Evolutionary conservation across 2,329 filamentous ascomycete species (phyloP).

Genomic region (Fusarium ramigenum): DNA sequence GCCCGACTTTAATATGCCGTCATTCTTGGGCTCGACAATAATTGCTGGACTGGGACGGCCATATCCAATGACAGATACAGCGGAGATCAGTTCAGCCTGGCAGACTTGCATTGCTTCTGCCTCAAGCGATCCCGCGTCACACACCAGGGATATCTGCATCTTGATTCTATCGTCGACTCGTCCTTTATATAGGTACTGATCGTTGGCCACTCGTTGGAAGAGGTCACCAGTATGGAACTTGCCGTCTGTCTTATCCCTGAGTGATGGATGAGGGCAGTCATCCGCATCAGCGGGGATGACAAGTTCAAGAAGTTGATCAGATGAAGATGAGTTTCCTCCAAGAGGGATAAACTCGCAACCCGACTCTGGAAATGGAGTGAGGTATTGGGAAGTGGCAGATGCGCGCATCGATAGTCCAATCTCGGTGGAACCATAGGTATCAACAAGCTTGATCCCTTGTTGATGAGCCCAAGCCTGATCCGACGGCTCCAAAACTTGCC

Average conservation of each 20-base stretch:
- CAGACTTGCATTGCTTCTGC: slow-evolving; percentile 9
- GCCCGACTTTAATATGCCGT: rapidly evolving
- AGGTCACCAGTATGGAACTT: slow-evolving; percentile 7
- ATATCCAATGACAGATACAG: not conserved
- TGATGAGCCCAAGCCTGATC: not conserved
- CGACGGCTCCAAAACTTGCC: not conserved
- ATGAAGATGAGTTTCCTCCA: rapidly evolving
- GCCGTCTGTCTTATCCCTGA: not conserved
- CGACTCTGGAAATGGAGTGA: not conserved
- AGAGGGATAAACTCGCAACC: not conserved
- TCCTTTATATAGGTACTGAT: not conserved
- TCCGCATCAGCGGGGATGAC: not conserved
- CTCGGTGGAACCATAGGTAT: slow-evolving; percentile 7
- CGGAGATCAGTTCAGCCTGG: not conserved
- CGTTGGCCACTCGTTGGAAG: not conserved
- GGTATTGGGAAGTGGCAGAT: not conserved
- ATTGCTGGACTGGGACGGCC: slow-evolving; percentile 3
- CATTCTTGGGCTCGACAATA: not conserved
- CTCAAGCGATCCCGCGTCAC: not conserved
- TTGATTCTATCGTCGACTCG: slow-evolving; percentile 12
- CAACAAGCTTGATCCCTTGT: not conserved
- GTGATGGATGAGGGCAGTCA: not conserved
- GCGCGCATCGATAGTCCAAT: not conserved
- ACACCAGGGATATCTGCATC: not conserved
- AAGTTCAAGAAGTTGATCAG: not conserved